Evolutionary conservation across 805 yeast genomes (phyloP), one percentile per base, ranked within the genome.

Genomic region (Kazachstania psychrophila): DNA sequence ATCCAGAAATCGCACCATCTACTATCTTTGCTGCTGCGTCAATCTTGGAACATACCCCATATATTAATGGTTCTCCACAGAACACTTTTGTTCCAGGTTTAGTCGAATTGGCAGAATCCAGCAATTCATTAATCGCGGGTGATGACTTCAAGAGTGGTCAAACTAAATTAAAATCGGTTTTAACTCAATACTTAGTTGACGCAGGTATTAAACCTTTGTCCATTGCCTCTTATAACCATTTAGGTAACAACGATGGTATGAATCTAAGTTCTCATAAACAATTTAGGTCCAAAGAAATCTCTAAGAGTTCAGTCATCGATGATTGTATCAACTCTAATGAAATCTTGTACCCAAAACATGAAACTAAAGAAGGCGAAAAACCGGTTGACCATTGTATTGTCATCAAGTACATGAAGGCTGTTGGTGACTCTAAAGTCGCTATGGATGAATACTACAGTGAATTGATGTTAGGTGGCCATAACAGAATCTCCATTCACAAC

Each of bases 401-500:
- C 43, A 88, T 88, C 69, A 88, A 88, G 67, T 87, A 88, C 62
- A 66, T 89, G 58, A 82, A 84, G 39, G 96, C 96, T 7, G 96
- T 88, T 33, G 95, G 95, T 26, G 97, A 88, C 64, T 79, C 92
- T 46, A 88, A 88, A 69, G 95, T 88, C 46, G 97, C 97, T 36
- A 89, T 88, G 96, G 97, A 88, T 63, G 96, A 89, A 67, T 88
- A 88, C 68, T 86, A 89, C 68, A 81, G 94, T 39, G 96, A 88
- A 65, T 77, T 88, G 58, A 89, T 88, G 96, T 73, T 88, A 52
- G 97, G 97, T 43, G 97, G 97, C 31, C 96, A 88, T 67, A 89
- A 88, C 69, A 81, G 92, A 58, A 82, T 88, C 48, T 78, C 94
- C 33, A 81, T 89, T 56, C 95, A 88, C 66, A 88, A 89, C 60